Evolutionary conservation across 140 eudicot genomes (phyloP).

Genomic region (Cichorium intybus): DNA sequence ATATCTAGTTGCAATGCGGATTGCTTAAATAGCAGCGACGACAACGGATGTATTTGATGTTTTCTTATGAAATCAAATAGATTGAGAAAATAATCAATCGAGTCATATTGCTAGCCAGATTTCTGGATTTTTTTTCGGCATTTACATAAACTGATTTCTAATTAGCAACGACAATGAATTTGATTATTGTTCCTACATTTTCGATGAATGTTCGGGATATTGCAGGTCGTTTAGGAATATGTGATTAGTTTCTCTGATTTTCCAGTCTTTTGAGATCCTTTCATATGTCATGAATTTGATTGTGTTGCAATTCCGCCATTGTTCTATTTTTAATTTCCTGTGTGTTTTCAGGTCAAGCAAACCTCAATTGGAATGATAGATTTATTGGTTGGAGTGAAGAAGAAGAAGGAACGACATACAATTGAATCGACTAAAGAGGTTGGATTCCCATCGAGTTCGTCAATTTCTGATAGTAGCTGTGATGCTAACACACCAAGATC

Average conservation of each 20-base stretch:
- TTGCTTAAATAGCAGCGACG: neutral
- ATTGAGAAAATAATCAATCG: neutral
- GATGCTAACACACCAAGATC: constrained; percentile 42
- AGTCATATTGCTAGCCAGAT: neutral
- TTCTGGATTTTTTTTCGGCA: neutral
- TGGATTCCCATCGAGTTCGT: constrained; percentile 39
- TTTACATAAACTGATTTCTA: neutral
- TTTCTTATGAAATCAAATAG: neutral
- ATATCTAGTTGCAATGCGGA: neutral
- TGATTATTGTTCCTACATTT: neutral
- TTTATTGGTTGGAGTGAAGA: constrained; percentile 26
- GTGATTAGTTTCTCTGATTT: neutral
- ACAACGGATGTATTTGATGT: neutral
- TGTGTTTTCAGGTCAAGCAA: neutral
- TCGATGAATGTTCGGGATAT: neutral
- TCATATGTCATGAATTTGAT: neutral
- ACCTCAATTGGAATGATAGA: constrained; percentile 10
- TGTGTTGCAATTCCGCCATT: neutral
- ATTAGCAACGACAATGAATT: neutral
- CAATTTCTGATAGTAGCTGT: constrained; percentile 45
- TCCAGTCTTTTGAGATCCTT: neutral
- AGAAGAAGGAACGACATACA: constrained; percentile 23
- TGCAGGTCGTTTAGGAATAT: neutral
- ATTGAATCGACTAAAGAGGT: constrained; percentile 29
- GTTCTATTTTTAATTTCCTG: neutral